phyloP scores from a whole-genome alignment of 2,329 filamentous ascomycete species.

The Lojkania enalia region DNA sequence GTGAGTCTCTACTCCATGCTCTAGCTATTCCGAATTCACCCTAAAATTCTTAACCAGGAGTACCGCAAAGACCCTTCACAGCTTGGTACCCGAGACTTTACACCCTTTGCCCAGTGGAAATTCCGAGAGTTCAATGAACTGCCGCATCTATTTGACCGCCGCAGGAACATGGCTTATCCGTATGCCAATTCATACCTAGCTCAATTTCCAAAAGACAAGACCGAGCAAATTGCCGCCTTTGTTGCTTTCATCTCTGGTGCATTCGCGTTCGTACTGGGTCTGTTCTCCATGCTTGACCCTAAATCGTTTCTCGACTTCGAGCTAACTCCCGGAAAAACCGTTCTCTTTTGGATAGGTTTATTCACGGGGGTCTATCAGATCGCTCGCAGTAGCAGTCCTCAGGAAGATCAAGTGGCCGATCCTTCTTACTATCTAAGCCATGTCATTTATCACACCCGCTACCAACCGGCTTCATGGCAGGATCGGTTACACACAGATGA shows the following conservation, averaged over 20 bases:
- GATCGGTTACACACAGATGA: slow-evolving; percentile 90
- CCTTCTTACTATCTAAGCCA: slow-evolving; percentile 86
- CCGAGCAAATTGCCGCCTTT: slow-evolving; percentile 79
- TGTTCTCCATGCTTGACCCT: slow-evolving; percentile 84
- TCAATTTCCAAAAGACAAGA: slow-evolving; percentile 95
- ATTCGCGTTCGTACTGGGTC: slow-evolving; percentile 79
- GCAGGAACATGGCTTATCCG: slow-evolving; percentile 91
- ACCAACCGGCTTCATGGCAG: slow-evolving; percentile 86
- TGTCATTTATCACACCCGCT: slow-evolving; percentile 91
- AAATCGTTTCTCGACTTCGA: slow-evolving; percentile 92
- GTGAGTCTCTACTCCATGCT: slow-evolving; percentile 50
- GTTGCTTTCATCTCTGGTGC: slow-evolving; percentile 87
- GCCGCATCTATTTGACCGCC: slow-evolving; percentile 85
- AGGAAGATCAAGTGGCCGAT: slow-evolving; percentile 85
- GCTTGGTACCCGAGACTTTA: slow-evolving; percentile 87
- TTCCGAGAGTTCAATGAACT: slow-evolving; percentile 98
- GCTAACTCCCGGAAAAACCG: slow-evolving; percentile 83
- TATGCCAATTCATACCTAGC: slow-evolving; percentile 91
- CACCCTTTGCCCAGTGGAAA: slow-evolving; percentile 93
- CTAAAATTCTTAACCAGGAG: slow-evolving; percentile 70
- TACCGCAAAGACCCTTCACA: slow-evolving; percentile 92
- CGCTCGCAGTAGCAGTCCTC: slow-evolving; percentile 79
- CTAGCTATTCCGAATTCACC: slow-evolving; percentile 11
- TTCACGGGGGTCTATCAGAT: slow-evolving; percentile 83
- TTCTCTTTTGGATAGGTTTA: slow-evolving; percentile 85